Conservation (phyloP, 2,329 filamentous ascomycete species). For the Clonostachys chloroleuca region DNA sequence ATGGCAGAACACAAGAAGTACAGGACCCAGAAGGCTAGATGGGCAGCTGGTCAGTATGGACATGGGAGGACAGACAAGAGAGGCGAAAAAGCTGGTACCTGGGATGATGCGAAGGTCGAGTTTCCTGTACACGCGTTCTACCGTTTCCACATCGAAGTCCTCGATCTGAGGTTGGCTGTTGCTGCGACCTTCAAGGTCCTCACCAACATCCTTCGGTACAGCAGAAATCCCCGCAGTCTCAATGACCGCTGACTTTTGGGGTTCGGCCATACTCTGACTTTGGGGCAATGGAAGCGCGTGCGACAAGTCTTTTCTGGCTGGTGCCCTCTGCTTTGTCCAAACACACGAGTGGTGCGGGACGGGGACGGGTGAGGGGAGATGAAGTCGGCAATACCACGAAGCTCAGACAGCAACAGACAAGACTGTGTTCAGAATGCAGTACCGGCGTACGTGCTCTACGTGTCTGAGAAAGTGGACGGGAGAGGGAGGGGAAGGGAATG, state of each 20-base stretch:
- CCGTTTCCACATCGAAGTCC: slow-evolving; percentile 29
- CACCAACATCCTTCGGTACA: neutral
- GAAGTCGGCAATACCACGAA: no score
- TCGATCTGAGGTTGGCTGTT: neutral
- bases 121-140: slow-evolving; percentile 27
- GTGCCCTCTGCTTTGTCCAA: neutral
- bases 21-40: slow-evolving; percentile 76
- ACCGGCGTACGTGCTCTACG: no score
- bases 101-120: slow-evolving; percentile 57
- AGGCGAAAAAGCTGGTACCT: slow-evolving; percentile 23
- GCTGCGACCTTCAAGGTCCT: neutral
- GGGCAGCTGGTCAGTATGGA: no score
- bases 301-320: slow-evolving; percentile 36
- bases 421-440: no score
- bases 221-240: neutral
- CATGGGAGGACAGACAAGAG: slow-evolving; percentile 2
- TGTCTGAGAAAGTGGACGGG: no score
- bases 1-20: slow-evolving; percentile 94
- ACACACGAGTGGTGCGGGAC: no score
- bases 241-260: neutral
- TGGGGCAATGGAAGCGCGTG: slow-evolving; percentile 42
- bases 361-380: no score
- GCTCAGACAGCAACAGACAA: no score
- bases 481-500: no score
- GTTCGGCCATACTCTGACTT: slow-evolving; percentile 4